Conservation (phyloP, 148 eudicot genomes). For the Cornus controversa region DNA sequence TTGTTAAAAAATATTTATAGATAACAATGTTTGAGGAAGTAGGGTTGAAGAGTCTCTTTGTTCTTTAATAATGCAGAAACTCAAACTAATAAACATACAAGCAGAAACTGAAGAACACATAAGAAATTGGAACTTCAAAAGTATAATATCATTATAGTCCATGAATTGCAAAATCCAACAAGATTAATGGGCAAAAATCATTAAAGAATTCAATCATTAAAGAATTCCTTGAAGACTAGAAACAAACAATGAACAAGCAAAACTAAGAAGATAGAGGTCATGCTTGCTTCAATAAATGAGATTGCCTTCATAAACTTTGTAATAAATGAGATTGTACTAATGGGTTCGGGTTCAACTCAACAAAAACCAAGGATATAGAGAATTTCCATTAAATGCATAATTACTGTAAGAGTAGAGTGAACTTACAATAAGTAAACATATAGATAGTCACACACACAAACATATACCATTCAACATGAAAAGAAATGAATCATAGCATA, state of each 20-base stretch:
- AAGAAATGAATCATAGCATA: neutral
- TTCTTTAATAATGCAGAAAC: neutral
- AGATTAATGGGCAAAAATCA: neutral
- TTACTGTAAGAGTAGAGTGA: neutral
- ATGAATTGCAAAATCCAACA: neutral
- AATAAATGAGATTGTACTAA: conserved; percentile 1
- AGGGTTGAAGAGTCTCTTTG: neutral
- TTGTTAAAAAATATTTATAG: neutral
- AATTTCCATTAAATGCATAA: neutral
- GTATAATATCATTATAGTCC: too few relatives aligned
- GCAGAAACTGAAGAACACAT: too few relatives aligned
- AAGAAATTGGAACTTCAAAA: too few relatives aligned
- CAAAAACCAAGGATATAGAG: neutral
- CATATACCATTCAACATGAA: neutral
- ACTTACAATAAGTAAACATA: neutral
- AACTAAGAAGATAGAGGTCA: neutral
- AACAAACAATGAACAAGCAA: neutral
- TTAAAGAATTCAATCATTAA: too few relatives aligned
- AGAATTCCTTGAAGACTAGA: neutral
- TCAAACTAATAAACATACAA: neutral
- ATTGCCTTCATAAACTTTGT: neutral
- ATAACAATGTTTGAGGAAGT: neutral
- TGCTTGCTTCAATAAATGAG: neutral
- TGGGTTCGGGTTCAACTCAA: neutral
- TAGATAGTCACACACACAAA: neutral